Conservation (phyloP, 768 basidiomycete species). For the Nidularia pulvinata region DNA sequence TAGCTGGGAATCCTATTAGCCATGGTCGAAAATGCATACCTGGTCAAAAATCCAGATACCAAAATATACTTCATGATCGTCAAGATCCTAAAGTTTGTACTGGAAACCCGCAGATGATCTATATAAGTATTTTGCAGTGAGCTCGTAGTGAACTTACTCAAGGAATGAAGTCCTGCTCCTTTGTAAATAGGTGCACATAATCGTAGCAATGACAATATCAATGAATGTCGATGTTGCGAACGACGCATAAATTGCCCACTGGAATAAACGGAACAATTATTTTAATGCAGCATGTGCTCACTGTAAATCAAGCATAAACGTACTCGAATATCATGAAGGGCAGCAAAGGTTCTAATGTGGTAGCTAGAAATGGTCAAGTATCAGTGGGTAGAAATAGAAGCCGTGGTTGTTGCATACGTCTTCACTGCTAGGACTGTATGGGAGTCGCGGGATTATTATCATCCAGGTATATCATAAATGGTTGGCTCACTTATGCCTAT, state of each 20-base stretch:
- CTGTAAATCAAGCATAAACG: background rate
- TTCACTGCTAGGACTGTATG: slow-evolving; percentile 13
- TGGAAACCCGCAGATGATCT: background rate
- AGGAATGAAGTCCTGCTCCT: background rate
- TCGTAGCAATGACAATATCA: background rate
- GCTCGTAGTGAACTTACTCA: background rate
- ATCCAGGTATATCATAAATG: background rate
- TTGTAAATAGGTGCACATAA: background rate
- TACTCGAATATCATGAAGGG: slow-evolving; percentile 9
- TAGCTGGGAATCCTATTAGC: no score
- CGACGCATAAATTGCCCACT: background rate
- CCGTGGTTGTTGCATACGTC: slow-evolving; percentile 6
- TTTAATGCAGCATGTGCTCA: background rate
- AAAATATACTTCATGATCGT: slow-evolving; percentile 1
- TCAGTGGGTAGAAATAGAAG: background rate
- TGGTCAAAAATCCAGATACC: slow-evolving; percentile 1
- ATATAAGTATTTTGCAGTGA: no score
- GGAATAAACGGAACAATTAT: background rate
- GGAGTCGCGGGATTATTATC: background rate
- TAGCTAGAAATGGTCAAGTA: slow-evolving; percentile 5
- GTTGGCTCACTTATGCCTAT: slow-evolving; percentile 12
- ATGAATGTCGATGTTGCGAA: background rate
- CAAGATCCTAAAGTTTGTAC: background rate
- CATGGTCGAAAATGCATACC: background rate
- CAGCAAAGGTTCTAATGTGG: slow-evolving; percentile 7